Evolutionary conservation across 148 eudicot genomes (phyloP), one percentile per base, ranked within the genome.

Genomic region (Camellia granthamiana): DNA sequence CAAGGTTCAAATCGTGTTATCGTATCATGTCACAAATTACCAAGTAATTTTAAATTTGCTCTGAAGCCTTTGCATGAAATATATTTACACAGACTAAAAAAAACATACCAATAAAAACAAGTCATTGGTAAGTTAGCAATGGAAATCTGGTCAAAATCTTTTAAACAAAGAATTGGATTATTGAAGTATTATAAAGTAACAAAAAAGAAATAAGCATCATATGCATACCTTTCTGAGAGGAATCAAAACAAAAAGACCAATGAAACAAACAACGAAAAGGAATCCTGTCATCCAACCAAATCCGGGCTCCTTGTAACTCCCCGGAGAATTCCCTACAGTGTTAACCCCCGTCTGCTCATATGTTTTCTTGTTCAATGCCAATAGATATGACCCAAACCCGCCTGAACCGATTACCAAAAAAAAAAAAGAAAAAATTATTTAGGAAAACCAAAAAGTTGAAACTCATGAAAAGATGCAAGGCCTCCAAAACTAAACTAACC

Each of bases 211-310:
- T 4, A 5, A 16, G 18, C 10, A n/a, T 8, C 16, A 60, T 56
- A 46, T 2, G 12, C 19, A 67, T 85, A 89, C 98, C 91, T 94
- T 94, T 62, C 98, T 85, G 47, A 94, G 94, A 43, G 98, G 98
- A 78, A 90, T 84, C 85, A 94, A 77, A 30, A 92, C 98, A 54
- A 92, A 94, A 79, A 94, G 92, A 7, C 97, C 98, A 64, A 91
- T 90, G 65, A 94, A 92, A 81, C 92, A 92, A 42, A 85, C 93
- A 56, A 92, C 30, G 84, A 94, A 92, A 18, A 90, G 90, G 77
- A 84, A 94, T 58, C 83, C 88, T 46, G 88, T 92, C 93, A 92
- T 90, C 98, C 97, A 94, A 6, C 91, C 97, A 47, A 92, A 44
- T 43, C 84, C 84, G n/a, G 89, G 93, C 62, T 94, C 92, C 79